Percentiles rank a stretch among this genome's conserved stretches.
phyloP scores from a whole-genome alignment of 176 grass and related monocot species.

The Eleusine indica region DNA sequence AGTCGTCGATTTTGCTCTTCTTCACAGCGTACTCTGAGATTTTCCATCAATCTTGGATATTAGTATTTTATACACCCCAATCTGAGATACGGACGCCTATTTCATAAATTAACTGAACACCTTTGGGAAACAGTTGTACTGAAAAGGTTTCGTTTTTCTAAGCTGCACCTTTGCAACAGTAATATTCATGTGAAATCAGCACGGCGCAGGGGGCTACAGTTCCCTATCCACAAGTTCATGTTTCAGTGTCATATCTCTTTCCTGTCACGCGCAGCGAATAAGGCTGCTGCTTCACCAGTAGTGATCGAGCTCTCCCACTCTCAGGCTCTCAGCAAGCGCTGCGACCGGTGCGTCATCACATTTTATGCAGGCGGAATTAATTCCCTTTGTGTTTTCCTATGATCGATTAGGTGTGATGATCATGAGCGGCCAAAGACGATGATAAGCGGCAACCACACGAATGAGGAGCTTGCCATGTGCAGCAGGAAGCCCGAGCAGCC shows the following conservation, averaged over 20 bases:
- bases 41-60: neutral
- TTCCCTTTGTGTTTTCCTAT: neutral
- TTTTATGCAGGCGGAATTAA: slow-evolving; percentile 42
- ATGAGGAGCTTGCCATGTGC: slow-evolving; percentile 28
- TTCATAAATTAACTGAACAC: neutral
- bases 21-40: neutral
- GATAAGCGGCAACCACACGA: slow-evolving; percentile 42
- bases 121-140: neutral
- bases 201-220: neutral
- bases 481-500: slow-evolving; percentile 33
- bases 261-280: neutral
- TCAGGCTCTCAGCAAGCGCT: neutral
- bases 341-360: slow-evolving; percentile 34
- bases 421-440: slow-evolving; percentile 37
- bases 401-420: slow-evolving; percentile 39
- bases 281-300: slow-evolving; percentile 9
- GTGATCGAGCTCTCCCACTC: neutral
- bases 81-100: neutral
- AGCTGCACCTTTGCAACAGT: neutral
- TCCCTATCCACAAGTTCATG: neutral
- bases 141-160: neutral
- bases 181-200: neutral
- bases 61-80: neutral
- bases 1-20: neutral
- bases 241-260: neutral